Base-by-base conservation (phyloP, 2,329 filamentous ascomycete species). In the Capronia coronata region DNA sequence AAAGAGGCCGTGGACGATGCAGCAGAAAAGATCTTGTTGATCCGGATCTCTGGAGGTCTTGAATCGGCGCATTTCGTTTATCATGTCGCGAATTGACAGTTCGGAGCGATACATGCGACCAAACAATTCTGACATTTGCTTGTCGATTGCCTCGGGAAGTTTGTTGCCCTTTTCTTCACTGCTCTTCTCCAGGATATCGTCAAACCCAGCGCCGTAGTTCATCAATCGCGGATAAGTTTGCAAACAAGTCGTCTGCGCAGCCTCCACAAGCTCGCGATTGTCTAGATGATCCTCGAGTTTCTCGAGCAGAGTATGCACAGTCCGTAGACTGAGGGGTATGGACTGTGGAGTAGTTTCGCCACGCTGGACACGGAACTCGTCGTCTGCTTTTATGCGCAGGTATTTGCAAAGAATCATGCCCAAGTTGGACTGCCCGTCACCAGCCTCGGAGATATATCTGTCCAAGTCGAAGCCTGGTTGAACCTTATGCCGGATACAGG, bases 21-120 rank as follows among this genome's bases (percentile, higher is more conserved):
- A 96, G 11, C 91, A 87, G 65, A 98, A 98, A 5, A 96, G 79
- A 64, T 98, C 93, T 65, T 97, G 93, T 53, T 96, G 88, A 13
- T 84, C 73, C 1, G 87, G 78, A 52, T 93, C 86, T 41, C 82
- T 80, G 0, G 94, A 97, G 48, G 82, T 82, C 66, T 98, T 97
- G 71, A 95, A 94, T 48, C 80, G 78, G 56, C 88, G 83, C 62
- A 98, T 79, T 32, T 88, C 80, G 54, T 86, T 83, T 44, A 98
- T 85, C 57, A 98, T 86, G 47, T 87, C 82, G 48, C 87, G 81
- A 14, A 96, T 86, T 55, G 91, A 84, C 16, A 90, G 82, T 59
- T 96, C 88, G 58, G 87, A 85, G 58, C 87, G 86, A 65, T 98
- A 98, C 90, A 98, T 97, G 63, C 87, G 87, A 68, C 95, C 96